Percentiles rank a stretch among this genome's conserved stretches.
phyloP scores from a whole-genome alignment of 2,329 filamentous ascomycete species.

The Aspergillus oerlinghausenensis region DNA sequence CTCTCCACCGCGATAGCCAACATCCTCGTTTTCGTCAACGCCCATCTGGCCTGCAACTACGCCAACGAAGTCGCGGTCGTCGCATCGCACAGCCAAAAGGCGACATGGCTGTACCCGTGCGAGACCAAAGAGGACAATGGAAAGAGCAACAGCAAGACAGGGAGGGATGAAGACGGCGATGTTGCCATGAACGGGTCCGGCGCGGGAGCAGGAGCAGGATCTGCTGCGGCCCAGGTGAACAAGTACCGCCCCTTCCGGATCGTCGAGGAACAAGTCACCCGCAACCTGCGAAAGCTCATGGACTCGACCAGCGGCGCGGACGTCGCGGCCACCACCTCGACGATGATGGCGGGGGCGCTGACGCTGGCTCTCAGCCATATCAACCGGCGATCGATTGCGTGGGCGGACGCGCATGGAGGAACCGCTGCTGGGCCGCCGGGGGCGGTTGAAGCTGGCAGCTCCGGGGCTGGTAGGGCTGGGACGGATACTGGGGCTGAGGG shows the following conservation, averaged over 20 bases:
- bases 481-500: constrained; percentile 32
- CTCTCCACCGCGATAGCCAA: constrained; percentile 81
- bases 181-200: constrained; percentile 52
- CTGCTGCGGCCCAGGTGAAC: constrained; percentile 56
- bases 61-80: constrained; percentile 89
- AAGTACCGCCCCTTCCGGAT: constrained; percentile 91
- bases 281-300: constrained; percentile 70
- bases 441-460: constrained; percentile 27
- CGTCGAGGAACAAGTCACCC: constrained; percentile 75
- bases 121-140: background rate
- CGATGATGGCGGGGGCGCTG: constrained; percentile 84
- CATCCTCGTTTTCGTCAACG: constrained; percentile 93
- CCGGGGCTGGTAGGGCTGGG: constrained; percentile 18
- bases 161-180: constrained; percentile 44
- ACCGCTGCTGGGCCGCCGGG: constrained; percentile 33
- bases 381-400: constrained; percentile 70
- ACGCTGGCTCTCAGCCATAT: constrained; percentile 87
- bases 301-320: constrained; percentile 61
- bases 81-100: constrained; percentile 80
- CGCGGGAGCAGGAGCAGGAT: constrained; percentile 24
- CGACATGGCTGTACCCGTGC: constrained; percentile 82
- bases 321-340: constrained; percentile 61
- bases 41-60: constrained; percentile 90
- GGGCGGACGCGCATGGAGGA: constrained; percentile 54
- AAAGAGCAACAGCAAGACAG: constrained; percentile 7